Evolutionary conservation across 345 rosid genomes (phyloP), one percentile per base, ranked within the genome.

Genomic region (Eucalyptus grandis): DNA sequence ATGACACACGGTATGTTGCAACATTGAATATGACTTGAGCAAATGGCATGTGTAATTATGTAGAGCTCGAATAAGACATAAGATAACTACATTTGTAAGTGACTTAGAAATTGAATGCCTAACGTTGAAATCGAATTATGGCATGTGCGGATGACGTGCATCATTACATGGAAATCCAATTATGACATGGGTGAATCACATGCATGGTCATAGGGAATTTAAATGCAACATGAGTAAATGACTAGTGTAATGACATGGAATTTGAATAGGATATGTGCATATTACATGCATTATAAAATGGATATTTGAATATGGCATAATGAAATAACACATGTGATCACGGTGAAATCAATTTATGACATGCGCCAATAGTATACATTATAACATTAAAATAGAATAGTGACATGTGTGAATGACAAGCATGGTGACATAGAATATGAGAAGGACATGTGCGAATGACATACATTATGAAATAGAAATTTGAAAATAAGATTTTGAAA

Each of bases 281-380:
- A 65, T 65, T n/a, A n/a, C 21, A 65, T 14, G 11, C 34, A 15
- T 65, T n/a, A 14, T n/a, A 14, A n/a, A 65, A n/a, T 65, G 21
- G 1, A 15, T n/a, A n/a, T 14, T 65, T 65, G 11, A 51, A 65
- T 65, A 65, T 14, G 40, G 40, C 77, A 65, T 65, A 5, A 15
- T 1, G 6, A 37, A 16, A 31, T 31, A 7, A 31, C 80, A 30
- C 0, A 19, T 65, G 34, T 4, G 1, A 0, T 65, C 10, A 13
- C 2, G 1, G 3, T 65, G 37, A 14, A n/a, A 65, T 65, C 5
- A 31, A n/a, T 30, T 65, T 14, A 30, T 65, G 72, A 14, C 37
- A 67, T 31, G 22, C 16, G 43, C 40, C 1, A 67, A 67, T 67
- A 43, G 21, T 17, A 31, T 67, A 67, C 11, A 8, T 15, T 4